Conservation (phyloP, 2,329 filamentous ascomycete species). For the Fusarium pseudonygamai region DNA sequence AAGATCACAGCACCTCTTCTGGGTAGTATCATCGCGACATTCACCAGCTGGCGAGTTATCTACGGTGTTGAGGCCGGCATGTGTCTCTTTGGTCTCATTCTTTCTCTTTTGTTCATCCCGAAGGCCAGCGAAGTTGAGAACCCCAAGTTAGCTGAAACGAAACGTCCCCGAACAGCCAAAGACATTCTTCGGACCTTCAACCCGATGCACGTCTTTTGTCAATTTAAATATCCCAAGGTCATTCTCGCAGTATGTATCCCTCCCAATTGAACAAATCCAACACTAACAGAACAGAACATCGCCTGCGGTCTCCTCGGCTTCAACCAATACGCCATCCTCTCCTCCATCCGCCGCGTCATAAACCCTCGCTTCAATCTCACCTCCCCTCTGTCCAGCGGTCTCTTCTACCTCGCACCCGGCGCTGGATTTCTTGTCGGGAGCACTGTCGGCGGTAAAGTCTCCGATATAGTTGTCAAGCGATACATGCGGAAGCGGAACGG, state of each 20-base stretch:
- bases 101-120: conserved; percentile 42
- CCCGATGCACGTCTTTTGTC: conserved; percentile 40
- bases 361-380: conserved; percentile 75
- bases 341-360: conserved; percentile 71
- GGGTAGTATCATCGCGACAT: conserved; percentile 43
- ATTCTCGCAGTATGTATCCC: conserved; percentile 31
- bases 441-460: conserved; percentile 67
- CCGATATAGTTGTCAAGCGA: conserved; percentile 52
- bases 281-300: conserved; percentile 27
- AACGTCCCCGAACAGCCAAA: conserved; percentile 3
- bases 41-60: conserved; percentile 43
- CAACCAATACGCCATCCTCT: conserved; percentile 63
- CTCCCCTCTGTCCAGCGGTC: conserved; percentile 68
- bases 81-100: conserved; percentile 36
- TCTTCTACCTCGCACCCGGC: conserved; percentile 76
- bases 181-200: conserved; percentile 39
- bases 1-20: conserved; percentile 32
- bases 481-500: conserved; percentile 51
- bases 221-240: conserved; percentile 38
- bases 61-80: conserved; percentile 42
- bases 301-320: conserved; percentile 39
- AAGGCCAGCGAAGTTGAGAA: conserved; percentile 34
- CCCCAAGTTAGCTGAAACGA: conserved; percentile 26
- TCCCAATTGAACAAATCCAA: accelerated
- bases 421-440: conserved; percentile 72